Evolutionary conservation across 352 stramenopile species (phyloP), one percentile per base, ranked within the genome.

Genomic region (Aphanomyces astaci): DNA sequence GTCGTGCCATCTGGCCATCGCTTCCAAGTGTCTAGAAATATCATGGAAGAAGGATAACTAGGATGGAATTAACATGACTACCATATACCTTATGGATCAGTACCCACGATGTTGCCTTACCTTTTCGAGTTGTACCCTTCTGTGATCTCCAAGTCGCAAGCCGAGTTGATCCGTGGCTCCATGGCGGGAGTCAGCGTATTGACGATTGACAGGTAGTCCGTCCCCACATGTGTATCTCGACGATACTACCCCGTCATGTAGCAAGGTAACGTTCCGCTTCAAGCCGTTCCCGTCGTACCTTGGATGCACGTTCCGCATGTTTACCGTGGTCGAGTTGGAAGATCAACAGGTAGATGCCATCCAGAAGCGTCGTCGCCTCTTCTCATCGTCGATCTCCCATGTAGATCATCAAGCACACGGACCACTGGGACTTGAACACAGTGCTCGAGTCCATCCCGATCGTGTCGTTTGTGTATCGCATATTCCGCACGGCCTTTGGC

Each of bases 351-450:
- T 64, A 64, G n/a, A 28, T 7, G 13, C 36, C 22, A 24, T 63
- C 31, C 15, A 45, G 36, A 22, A 1, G 13, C 22, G 27, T 15
- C 3, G 15, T 1, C 19, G 10, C 11, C 45, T 63, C 45, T 5
- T 45, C 36, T 46, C 2, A 45, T 63, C 31, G 7, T 19, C 17
- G 19, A 27, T 19, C 46, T 27, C 22, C 17, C 7, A 7, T 27
- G 17, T 10, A 68, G 62, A 83, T 93, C 64, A 80, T 81, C 17
- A 81, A 73, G 36, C 85, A 93, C 76, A 93, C 85, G 71, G 85
- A 93, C 72, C 85, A 93, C 72, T 93, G 76, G 63, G 83, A 91
- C 68, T 88, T 93, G 32, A 88, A 88, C 71, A 90, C 82, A 64
- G 85, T 93, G 66, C 69, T 93, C 45, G 71, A 80, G 30, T 90